Base-by-base conservation (phyloP, 495 filamentous ascomycete species). In the Daldinia concentrica region DNA sequence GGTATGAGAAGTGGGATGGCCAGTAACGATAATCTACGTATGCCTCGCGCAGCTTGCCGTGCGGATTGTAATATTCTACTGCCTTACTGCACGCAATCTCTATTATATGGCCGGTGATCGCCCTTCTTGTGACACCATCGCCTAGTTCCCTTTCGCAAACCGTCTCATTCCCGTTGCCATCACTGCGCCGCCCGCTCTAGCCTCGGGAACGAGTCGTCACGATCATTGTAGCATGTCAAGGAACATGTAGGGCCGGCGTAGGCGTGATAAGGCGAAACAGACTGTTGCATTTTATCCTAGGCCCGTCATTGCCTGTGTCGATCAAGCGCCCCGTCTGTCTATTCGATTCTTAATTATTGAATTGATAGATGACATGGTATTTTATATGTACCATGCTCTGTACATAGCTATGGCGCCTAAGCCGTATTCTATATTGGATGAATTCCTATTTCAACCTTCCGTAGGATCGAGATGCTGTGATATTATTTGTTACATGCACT, bases 71-170 rank as follows among this genome's bases (percentile, higher is more conserved):
- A 62, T 64, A 64, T 61, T 52, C 58, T 69, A 54, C 50, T 54
- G 61, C 60, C 62, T 69, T 54, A 26, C 70, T 65, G 70, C 62
- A 69, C 51, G 55, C 43, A 66, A 73, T 73, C 39, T 54, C 62
- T 63, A 39, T 51, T 59, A 30, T 45, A 54, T 59, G 34, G 48
- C 58, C 62, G 58, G 52, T 55, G 41, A 60, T 63, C 71, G 66
- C 52, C 57, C 58, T 48, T 55, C 32, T 24, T 36, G 61, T 62
- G 51, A 58, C 34, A 62, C 62, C 12, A 19, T 29, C 6, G 8
- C 50, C n/a, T 5, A 57, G 45, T 14, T 64, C 29, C 41, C 37
- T 62, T 59, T 61, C 32, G 36, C 29, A 52, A 64, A 50, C 11
- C 57, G 7, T 71, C 50, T 71, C 50, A 51, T 63, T 54, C 36